These are phyloP conservation scores for Cryptosporidium meleagridis DNA, from an alignment of 169 alveolate genomes.

Conservation along the genomic window DNA sequence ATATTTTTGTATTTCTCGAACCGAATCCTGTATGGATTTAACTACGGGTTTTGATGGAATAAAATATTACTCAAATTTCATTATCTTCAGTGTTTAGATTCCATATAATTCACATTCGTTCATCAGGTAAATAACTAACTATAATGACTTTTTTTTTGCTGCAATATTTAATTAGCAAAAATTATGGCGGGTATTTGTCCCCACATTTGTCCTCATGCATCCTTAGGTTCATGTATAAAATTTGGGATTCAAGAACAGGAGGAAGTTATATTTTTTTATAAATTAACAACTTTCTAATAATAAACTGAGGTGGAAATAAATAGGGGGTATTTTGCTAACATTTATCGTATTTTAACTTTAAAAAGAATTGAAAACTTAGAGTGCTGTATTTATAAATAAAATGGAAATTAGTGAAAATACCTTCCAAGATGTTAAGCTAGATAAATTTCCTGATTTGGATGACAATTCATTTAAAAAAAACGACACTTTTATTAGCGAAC, in stretches of 20 bases:
- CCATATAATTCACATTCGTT: not conserved
- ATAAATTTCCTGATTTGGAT: slow-evolving; percentile 10
- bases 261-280: not conserved
- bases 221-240: slow-evolving; percentile 39
- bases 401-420: slow-evolving; percentile 35
- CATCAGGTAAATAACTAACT: not conserved
- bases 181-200: slow-evolving; percentile 65
- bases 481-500: not conserved
- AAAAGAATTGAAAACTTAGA: not conserved
- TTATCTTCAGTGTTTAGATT: too few relatives aligned
- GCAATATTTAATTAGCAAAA: not conserved
- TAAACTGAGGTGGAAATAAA: not conserved
- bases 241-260: slow-evolving; percentile 14
- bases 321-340: not conserved
- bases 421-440: slow-evolving; percentile 64
- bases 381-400: not conserved
- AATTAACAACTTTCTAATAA: not conserved
- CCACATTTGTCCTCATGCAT: slow-evolving; percentile 77
- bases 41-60: too few relatives aligned
- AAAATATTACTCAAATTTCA: too few relatives aligned
- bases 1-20: not conserved
- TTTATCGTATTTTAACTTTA: not conserved
- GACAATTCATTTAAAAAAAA: not conserved
- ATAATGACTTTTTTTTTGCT: not conserved
- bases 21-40: too few relatives aligned